These are phyloP conservation scores for Botryotinia globosa DNA, from an alignment of 2,329 filamentous ascomycete genomes.

Conservation along the genomic window DNA sequence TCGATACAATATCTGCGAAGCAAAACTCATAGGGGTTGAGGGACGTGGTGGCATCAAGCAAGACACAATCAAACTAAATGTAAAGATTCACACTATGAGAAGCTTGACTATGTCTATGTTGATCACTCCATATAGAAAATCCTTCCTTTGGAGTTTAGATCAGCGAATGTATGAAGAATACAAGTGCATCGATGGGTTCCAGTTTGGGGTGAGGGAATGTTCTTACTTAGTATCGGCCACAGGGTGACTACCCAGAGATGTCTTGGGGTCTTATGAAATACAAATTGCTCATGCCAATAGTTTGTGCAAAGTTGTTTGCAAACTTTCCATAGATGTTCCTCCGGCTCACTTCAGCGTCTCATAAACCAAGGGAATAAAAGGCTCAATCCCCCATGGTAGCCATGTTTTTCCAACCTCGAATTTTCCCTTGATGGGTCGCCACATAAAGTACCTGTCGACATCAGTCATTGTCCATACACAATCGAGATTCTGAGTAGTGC, in stretches of 20 bases:
- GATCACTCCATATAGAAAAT: background rate
- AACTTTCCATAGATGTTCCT: background rate
- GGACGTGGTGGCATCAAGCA: background rate
- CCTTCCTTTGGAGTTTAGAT: background rate
- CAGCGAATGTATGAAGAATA: background rate
- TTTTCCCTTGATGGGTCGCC: background rate
- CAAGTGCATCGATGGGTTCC: background rate
- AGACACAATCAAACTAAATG: background rate
- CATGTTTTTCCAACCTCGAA: background rate
- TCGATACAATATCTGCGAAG: background rate
- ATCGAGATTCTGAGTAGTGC: background rate
- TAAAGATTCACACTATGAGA: background rate
- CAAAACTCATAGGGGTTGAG: background rate
- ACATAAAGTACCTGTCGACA: background rate
- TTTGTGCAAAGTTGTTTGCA: background rate
- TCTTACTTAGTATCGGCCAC: background rate
- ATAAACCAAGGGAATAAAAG: background rate
- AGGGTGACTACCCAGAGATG: background rate
- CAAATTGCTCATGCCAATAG: background rate
- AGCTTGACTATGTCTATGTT: background rate
- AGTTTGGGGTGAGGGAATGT: background rate
- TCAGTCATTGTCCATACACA: background rate
- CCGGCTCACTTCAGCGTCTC: too few relatives aligned
- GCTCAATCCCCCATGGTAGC: background rate
- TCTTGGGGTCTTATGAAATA: too few relatives aligned